These are phyloP conservation scores for Lentinus polychrous DNA, from an alignment of 1,284 basidiomycete species.

Conservation along the genomic window DNA sequence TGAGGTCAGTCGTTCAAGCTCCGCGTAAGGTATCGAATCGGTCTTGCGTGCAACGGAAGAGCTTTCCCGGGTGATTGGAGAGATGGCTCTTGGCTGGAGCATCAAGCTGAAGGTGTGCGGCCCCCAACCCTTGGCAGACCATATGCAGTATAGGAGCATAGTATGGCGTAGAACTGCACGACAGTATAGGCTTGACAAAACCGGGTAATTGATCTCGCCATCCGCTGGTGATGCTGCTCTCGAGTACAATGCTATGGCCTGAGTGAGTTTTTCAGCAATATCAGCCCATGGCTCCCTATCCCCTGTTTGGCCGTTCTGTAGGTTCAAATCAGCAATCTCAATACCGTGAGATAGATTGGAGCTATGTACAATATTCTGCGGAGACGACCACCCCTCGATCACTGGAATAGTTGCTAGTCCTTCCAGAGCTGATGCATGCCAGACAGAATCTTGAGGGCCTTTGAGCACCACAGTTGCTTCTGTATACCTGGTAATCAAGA, in stretches of 20 bases:
- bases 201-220: slow-evolving; percentile 46
- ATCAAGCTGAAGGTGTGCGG: slow-evolving; percentile 72
- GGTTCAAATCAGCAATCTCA: slow-evolving; percentile 15
- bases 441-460: slow-evolving; percentile 66
- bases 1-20: slow-evolving; percentile 53
- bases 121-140: slow-evolving; percentile 86
- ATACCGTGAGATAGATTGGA: background rate
- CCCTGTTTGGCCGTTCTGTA: slow-evolving; percentile 34
- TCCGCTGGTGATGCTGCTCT: slow-evolving; percentile 47
- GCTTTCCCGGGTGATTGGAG: slow-evolving; percentile 27
- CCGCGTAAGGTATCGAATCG: slow-evolving; percentile 31
- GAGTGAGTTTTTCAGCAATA: slow-evolving; percentile 58
- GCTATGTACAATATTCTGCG: slow-evolving; percentile 46
- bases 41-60: slow-evolving; percentile 31
- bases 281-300: slow-evolving; percentile 64
- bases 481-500: slow-evolving; percentile 55
- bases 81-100: slow-evolving; percentile 51
- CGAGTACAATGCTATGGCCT: slow-evolving; percentile 58
- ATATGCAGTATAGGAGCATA: slow-evolving; percentile 66
- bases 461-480: slow-evolving; percentile 76
- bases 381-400: slow-evolving; percentile 78
- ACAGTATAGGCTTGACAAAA: slow-evolving; percentile 62
- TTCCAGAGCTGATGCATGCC: slow-evolving; percentile 85
- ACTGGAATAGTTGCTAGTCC: slow-evolving; percentile 72
- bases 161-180: slow-evolving; percentile 63